Evolutionary conservation across 2,329 filamentous ascomycete genomes (phyloP), one percentile per base, ranked within the genome.

Genomic region (Alternaria gaisen): DNA sequence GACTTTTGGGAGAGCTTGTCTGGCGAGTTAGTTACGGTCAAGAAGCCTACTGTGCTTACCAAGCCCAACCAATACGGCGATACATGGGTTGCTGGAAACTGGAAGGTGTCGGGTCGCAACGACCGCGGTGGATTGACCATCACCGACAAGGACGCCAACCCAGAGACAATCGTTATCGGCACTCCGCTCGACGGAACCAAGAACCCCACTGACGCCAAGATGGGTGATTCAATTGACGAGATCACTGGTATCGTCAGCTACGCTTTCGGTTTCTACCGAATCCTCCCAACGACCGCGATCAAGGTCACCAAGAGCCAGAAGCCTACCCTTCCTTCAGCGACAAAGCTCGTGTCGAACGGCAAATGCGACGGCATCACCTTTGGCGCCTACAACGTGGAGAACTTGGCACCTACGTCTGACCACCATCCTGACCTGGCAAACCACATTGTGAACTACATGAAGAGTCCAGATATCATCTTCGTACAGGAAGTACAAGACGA

Each of bases 1-100:
- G 90, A 92, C 74, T 92, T 91, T 72, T 92, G 90, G 90, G 88
- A 92, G 82, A 88, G 85, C 63, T 77, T 92, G 59, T 82, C 81
- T 55, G 90, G 89, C 28, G 88, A 91, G 76, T 81, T 91, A 8
- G 89, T 92, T 14, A 90, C 86, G 0, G 79, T 92, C 47, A 82
- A 82, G 66, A 82, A 79, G 46, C 85, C 87, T 1, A 83, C 80
- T 12, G 87, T 86, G 43, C 77, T 91, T 46, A 82, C 83, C 52
- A 86, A 85, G 56, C 87, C 90, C 2, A 91, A 88, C 72, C 80
- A 76, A 55, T 91, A 84, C 70, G 88, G 89, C 24, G 90, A 92
- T 68, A 88, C 88, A 4, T 92, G 89, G 88, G 85, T 91, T 5
- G 80, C 86, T 18, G 90, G 90, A 4, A 82, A 87, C 66, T 92